Percentiles rank a stretch among this genome's conserved stretches.
Evolutionary conservation across 495 filamentous ascomycete species (phyloP).

Genomic region (Elasticomyces elasticus): DNA sequence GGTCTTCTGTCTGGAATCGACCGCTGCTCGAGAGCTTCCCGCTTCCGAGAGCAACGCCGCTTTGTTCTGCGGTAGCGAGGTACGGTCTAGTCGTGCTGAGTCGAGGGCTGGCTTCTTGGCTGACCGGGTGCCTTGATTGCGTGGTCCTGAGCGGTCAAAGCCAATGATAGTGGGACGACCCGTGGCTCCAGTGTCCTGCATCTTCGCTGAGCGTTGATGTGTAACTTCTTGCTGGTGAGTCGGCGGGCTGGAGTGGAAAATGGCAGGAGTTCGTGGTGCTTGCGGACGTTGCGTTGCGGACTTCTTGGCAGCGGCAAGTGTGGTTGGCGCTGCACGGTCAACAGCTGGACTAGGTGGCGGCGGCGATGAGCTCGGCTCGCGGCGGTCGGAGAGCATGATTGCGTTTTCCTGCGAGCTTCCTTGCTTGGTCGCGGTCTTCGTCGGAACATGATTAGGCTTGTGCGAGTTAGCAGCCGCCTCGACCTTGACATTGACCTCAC

Average conservation of each 20-base stretch:
- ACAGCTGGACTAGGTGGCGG: background rate
- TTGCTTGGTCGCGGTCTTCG: background rate
- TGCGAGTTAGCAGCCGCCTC: background rate
- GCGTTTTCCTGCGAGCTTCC: background rate
- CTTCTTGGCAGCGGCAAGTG: background rate
- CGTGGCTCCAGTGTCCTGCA: background rate
- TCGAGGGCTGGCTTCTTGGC: slow-evolving; percentile 1
- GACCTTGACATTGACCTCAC: background rate
- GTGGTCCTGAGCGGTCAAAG: slow-evolving; percentile 17
- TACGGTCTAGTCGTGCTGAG: background rate
- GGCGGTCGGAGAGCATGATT: slow-evolving; percentile 4
- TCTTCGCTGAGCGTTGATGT: background rate
- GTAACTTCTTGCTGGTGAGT: background rate
- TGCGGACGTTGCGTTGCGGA: background rate
- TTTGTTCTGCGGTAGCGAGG: too few species aligned
- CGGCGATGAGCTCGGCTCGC: slow-evolving; percentile 1
- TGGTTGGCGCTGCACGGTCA: background rate
- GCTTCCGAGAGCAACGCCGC: too few species aligned
- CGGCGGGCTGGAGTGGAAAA: background rate
- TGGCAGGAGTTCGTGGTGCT: slow-evolving; percentile 6
- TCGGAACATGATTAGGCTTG: background rate
- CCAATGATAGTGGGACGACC: slow-evolving; percentile 10
- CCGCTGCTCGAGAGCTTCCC: too few species aligned
- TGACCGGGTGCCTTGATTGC: slow-evolving; percentile 15
- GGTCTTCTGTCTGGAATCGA: background rate